Evolutionary conservation across 441 rosid genomes (phyloP).

Genomic region (Mallotus japonicus): DNA sequence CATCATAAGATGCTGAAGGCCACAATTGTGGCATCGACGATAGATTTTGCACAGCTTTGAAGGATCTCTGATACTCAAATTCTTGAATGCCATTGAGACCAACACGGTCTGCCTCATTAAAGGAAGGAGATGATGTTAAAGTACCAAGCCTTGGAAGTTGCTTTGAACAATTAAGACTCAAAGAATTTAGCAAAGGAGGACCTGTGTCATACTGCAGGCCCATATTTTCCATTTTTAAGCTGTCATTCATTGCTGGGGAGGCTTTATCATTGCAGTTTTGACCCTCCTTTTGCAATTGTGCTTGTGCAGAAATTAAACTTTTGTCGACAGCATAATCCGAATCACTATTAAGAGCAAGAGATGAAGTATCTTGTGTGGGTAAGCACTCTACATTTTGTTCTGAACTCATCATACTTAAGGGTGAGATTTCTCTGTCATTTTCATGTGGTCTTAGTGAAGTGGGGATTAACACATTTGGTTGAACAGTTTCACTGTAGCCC

Average conservation of each 20-base stretch:
- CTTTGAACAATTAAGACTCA: conserved; percentile 29
- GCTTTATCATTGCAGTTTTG: conserved; percentile 20
- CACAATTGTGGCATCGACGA: conserved; percentile 31
- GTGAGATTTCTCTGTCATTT: conserved; percentile 25
- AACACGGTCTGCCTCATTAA: conserved; percentile 14
- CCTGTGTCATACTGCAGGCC: conserved; percentile 22
- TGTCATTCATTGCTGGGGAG: neutral
- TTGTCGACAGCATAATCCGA: conserved; percentile 23
- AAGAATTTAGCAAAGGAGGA: conserved; percentile 14
- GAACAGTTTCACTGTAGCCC: conserved; percentile 30
- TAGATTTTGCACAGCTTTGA: conserved; percentile 27
- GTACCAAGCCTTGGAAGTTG: conserved; percentile 24
- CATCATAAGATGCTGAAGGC: conserved; percentile 30
- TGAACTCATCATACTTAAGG: conserved; percentile 25
- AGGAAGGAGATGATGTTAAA: conserved; percentile 25
- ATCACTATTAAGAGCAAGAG: conserved; percentile 27
- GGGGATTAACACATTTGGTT: conserved; percentile 23
- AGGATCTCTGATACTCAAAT: conserved; percentile 31
- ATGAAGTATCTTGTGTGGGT: conserved; percentile 26
- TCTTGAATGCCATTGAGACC: conserved; percentile 22
- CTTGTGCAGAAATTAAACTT: conserved; percentile 26
- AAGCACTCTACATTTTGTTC: conserved; percentile 27
- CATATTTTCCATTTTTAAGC: conserved; percentile 25
- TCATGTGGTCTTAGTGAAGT: conserved; percentile 24
- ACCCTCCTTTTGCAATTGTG: conserved; percentile 15